Evolutionary conservation across 495 filamentous ascomycete species (phyloP), one percentile per base, ranked within the genome.

Genomic region (Talaromyces ruber): DNA sequence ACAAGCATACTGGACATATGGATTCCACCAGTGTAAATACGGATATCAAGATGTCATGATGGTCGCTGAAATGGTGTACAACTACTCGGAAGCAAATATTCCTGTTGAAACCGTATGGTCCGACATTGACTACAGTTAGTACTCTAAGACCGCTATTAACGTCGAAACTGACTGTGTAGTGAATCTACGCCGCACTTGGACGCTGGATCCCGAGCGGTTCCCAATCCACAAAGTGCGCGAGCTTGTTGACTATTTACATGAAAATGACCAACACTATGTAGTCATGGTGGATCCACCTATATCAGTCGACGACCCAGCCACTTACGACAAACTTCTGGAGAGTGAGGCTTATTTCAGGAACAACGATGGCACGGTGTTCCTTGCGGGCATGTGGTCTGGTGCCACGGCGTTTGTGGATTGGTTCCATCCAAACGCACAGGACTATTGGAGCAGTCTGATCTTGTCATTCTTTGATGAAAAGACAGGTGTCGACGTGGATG

Each of bases 21-120:
- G 82, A 24, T 84, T 72, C 65, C 82, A 85, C 63, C 82, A 85
- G 63, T 84, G 81, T 64, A 70, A 80, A 60, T 85, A 80, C 74
- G 82, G 82, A 22, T 85, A 85, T 64, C 67, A 70, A 28, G 81
- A 82, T 63, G 81, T 78, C 74, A 74, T 70, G 9, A 67, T 67
- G 62, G 57, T 83, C 4, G 71, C 79, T 29, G 75, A 76, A 28
- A 76, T 85, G 24, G 77, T 82, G 6, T 72, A 78, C 30, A 82
- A 74, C 47, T 80, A 81, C 62, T 71, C 71, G 21, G 64, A 67
- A 6, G 78, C 78, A 61, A 73, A 76, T 34, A 84, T 85, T 51
- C 82, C 82, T 4, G 67, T 74, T 71, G 84, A 79, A 66, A 88
- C 79, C 6, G 83, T 91, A 24, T 92, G 88, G 87, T 60, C 63